Evolutionary conservation across 1,139 yeast species (phyloP), one percentile per base, ranked within the genome.

Genomic region (Hanseniaspora uvarum): DNA sequence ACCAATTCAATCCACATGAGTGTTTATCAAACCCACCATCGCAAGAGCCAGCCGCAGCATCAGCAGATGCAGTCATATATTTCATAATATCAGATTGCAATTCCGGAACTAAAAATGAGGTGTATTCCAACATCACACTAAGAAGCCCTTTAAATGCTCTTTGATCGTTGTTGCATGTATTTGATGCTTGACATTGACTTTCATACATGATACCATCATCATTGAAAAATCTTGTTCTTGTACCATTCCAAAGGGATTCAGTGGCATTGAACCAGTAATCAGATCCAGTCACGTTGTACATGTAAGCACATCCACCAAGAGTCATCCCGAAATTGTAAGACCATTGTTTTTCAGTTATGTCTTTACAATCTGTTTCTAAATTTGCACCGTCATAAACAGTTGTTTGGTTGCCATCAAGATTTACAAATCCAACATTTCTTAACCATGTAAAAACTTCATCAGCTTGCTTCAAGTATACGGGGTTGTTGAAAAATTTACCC

Each of bases 1-100:
- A 63, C 94, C 94, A 85, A 62, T 76, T 71, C 58, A 77, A 70
- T 23, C 92, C 92, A 68, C 94, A 85, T 0, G 92, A 83, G 58
- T 79, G 80, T n/a, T 83, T 83, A 63, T 83, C 89, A 1, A 69
- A 58, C 58, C 92, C 92, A 54, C 94, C 94, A 19, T 75, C 67
- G 64, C 94, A 86, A 1, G 89, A 75, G 58, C 70, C 70, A 0
- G 89, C 86, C 7, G 89, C 92, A 1, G 78, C 92, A 31, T 60
- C 61, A 1, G 92, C 87, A 41, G 81, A 73, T 7, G 69, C 57
- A 41, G 68, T 68, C 39, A 80, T 58, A 60, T 72, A 70, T 3
- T 69, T 63, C 52, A 64, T 62, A 45, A 80, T 72, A 0, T 61
- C 61, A 10, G 67, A 70, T 37, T 67, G 63, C 1, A 82, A 70